These are phyloP conservation scores for Sclerotinia borealis DNA, from an alignment of 2,329 filamentous ascomycete genomes.

Conservation along the genomic window DNA sequence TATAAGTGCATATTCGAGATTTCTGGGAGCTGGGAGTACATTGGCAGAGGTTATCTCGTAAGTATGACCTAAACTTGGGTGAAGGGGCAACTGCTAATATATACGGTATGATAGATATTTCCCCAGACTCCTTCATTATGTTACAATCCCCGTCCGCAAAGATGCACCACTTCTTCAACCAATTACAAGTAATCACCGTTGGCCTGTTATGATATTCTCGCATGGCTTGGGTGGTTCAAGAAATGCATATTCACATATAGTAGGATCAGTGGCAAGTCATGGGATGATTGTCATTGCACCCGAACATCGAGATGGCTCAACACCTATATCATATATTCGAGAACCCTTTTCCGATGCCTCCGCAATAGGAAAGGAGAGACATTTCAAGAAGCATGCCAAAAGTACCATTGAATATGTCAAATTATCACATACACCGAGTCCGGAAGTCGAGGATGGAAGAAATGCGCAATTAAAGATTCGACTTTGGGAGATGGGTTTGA, in stretches of 20 bases:
- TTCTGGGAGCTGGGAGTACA: slow-evolving; percentile 59
- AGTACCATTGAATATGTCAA: slow-evolving; percentile 39
- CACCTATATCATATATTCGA: slow-evolving; percentile 67
- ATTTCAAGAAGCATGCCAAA: slow-evolving; percentile 24
- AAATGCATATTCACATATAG: slow-evolving; percentile 81
- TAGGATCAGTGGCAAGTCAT: slow-evolving; percentile 71
- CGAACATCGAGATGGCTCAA: slow-evolving; percentile 77
- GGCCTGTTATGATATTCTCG: slow-evolving; percentile 81
- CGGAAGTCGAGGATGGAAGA: slow-evolving; percentile 60
- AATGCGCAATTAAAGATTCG: slow-evolving; percentile 69
- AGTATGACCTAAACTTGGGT: slow-evolving; percentile 28
- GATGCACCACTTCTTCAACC: slow-evolving; percentile 59
- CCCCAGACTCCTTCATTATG: slow-evolving; percentile 66
- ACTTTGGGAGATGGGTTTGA: slow-evolving; percentile 69
- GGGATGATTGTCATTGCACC: slow-evolving; percentile 75
- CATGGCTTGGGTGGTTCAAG: slow-evolving; percentile 76
- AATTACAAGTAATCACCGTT: slow-evolving; percentile 42
- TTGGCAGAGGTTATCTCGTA: slow-evolving; percentile 56
- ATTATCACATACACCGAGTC: slow-evolving; percentile 56
- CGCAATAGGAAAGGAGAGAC: slow-evolving; percentile 29
- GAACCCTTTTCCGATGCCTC: slow-evolving; percentile 43
- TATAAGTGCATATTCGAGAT: slow-evolving; percentile 68
- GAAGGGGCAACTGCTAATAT: neutral
- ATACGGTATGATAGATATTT: slow-evolving; percentile 45
- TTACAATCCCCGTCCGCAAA: slow-evolving; percentile 65